phyloP scores from a whole-genome alignment of 2,329 filamentous ascomycete species.

The Aspergillus amoenus region DNA sequence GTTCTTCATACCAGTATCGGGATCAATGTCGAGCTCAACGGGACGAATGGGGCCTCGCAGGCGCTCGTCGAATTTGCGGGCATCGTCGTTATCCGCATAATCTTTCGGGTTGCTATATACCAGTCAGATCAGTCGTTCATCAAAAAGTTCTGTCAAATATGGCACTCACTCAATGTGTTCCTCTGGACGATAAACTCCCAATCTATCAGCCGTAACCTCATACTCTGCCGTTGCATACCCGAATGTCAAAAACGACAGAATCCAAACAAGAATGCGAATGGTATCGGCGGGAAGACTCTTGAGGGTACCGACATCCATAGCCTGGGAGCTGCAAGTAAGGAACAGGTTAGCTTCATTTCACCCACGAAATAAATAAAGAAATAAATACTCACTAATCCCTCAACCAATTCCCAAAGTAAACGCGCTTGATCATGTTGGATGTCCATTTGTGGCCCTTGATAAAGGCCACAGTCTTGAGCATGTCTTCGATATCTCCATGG shows the following conservation, averaged over 20 bases:
- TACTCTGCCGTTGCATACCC: slow-evolving; percentile 86
- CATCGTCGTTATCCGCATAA: slow-evolving; percentile 84
- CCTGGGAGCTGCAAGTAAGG: slow-evolving; percentile 58
- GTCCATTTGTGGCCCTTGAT: slow-evolving; percentile 84
- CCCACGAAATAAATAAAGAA: not conserved
- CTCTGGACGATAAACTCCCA: slow-evolving; percentile 79
- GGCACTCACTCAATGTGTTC: slow-evolving; percentile 49
- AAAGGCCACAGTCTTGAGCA: slow-evolving; percentile 74
- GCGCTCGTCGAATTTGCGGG: slow-evolving; percentile 71
- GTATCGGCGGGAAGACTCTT: slow-evolving; percentile 77
- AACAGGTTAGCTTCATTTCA: slow-evolving; percentile 2
- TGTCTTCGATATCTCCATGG: slow-evolving; percentile 73
- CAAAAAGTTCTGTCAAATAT: not conserved
- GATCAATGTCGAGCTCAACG: slow-evolving; percentile 71
- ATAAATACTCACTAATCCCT: slow-evolving; percentile 62
- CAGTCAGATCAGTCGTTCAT: not conserved
- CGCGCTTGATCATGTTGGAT: slow-evolving; percentile 71
- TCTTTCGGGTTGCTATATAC: slow-evolving; percentile 71
- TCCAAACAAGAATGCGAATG: slow-evolving; percentile 76
- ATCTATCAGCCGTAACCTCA: slow-evolving; percentile 75
- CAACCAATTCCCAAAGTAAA: slow-evolving; percentile 86
- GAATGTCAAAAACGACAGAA: slow-evolving; percentile 77
- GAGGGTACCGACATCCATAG: slow-evolving; percentile 75
- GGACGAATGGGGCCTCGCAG: slow-evolving; percentile 76
- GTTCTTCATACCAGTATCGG: slow-evolving; percentile 93